A percentile compares a stretch with the other conserved stretches of the same genome.
These are phyloP conservation scores for Lactarius akahatsu DNA, from an alignment of 768 basidiomycete genomes.

Conservation along the genomic window DNA sequence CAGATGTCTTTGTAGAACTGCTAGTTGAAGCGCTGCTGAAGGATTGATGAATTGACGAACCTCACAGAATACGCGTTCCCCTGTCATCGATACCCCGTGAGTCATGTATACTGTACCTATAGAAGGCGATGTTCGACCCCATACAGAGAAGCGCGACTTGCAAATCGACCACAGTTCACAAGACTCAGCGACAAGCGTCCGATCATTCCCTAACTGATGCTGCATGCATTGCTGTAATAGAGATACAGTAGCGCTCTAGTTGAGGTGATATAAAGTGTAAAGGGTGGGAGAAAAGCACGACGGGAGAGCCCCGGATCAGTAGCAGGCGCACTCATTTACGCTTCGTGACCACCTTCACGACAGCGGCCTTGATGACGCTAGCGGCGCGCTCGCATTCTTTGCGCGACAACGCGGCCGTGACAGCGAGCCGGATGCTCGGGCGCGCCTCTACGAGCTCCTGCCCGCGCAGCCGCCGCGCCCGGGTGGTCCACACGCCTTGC, in stretches of 20 bases:
- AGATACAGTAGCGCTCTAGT: background rate
- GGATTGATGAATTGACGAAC: no score
- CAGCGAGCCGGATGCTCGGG: constrained; percentile 82
- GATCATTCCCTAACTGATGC: background rate
- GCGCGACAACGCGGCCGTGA: constrained; percentile 74
- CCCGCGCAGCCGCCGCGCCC: constrained; percentile 46
- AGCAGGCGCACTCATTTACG: constrained; percentile 40
- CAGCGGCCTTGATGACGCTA: constrained; percentile 64
- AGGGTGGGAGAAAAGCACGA: background rate
- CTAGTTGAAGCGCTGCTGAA: no score
- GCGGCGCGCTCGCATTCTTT: constrained; percentile 94
- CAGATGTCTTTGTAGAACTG: no score
- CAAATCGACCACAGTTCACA: no score
- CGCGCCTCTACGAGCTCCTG: constrained; percentile 82
- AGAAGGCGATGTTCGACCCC: no score
- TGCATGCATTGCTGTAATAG: background rate
- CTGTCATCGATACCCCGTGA: no score
- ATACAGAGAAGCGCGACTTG: no score
- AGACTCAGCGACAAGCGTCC: no score
- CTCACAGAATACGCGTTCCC: constrained; percentile 32
- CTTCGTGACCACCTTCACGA: constrained; percentile 66
- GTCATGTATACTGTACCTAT: no score
- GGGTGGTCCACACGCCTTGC: no score
- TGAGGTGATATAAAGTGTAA: background rate
- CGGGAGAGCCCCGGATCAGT: background rate